Evolutionary conservation across 768 basidiomycete genomes (phyloP).

Genomic region (Pisolithus microcarpus): DNA sequence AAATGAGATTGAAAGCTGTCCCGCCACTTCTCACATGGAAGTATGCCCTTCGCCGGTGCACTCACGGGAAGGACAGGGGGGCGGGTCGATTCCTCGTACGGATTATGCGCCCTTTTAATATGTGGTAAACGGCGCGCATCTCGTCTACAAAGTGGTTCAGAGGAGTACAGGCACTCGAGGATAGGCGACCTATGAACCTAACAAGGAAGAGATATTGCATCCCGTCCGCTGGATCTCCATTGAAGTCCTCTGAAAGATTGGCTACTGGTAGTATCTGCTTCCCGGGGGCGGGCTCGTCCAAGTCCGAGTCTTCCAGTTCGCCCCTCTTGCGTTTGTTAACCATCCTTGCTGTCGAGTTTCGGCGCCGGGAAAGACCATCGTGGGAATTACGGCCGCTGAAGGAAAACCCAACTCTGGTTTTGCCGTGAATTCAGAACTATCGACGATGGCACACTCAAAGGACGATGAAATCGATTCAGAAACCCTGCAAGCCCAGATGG

Average conservation of each 20-base stretch:
- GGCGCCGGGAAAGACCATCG: background rate
- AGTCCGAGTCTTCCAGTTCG: constrained; percentile 44
- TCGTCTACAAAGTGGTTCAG: constrained; percentile 39
- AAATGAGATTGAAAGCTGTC: constrained; percentile 49
- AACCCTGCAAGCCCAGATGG: constrained; percentile 73
- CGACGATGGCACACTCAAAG: constrained; percentile 17
- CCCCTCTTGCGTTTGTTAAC: constrained; percentile 64
- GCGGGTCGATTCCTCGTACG: constrained; percentile 44
- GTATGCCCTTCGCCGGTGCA: constrained; percentile 23
- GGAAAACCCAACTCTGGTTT: background rate
- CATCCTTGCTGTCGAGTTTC: constrained; percentile 9
- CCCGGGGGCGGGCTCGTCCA: constrained; percentile 56
- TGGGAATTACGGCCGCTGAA: background rate
- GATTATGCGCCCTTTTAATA: constrained; percentile 59
- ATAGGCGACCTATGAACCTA: constrained; percentile 36
- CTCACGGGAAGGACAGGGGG: constrained; percentile 13
- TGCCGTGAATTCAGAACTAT: background rate
- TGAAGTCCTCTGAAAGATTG: constrained; percentile 61
- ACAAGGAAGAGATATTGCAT: constrained; percentile 78
- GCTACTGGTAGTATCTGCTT: constrained; percentile 78
- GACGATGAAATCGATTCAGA: constrained; percentile 60
- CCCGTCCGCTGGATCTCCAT: constrained; percentile 61
- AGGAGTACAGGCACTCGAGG: background rate
- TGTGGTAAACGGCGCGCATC: constrained; percentile 62
- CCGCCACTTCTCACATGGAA: constrained; percentile 69